A percentile compares a stretch with the other conserved stretches of the same genome.
phyloP scores from a whole-genome alignment of 73 alveolate species.

The Paramecium sonneborni region DNA sequence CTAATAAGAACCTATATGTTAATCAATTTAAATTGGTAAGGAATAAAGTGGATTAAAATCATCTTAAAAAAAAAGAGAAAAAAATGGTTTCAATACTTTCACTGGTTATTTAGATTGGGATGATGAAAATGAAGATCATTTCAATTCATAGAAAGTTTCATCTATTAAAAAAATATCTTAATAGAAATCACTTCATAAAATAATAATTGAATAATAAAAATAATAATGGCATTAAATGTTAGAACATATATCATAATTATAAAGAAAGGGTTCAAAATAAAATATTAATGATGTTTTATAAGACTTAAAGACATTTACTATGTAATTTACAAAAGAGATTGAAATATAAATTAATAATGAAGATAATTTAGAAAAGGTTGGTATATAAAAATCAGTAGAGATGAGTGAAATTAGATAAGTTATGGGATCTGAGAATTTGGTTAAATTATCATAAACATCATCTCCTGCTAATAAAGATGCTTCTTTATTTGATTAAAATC shows the following conservation, averaged over 20 bases:
- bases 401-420: conserved; percentile 37
- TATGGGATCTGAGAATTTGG: conserved; percentile 19
- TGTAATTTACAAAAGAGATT: neutral
- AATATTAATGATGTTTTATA: neutral
- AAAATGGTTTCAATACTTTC: neutral
- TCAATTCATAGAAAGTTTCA: neutral
- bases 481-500: conserved; percentile 16
- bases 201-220: neutral
- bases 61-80: neutral
- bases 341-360: neutral
- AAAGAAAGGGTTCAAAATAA: conserved; percentile 37
- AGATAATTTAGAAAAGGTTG: neutral
- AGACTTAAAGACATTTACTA: neutral
- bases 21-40: neutral
- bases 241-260: neutral
- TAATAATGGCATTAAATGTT: conserved; percentile 26
- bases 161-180: neutral
- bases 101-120: neutral
- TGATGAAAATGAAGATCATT: neutral
- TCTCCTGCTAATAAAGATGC: neutral
- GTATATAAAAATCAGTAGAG: neutral
- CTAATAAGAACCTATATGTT: neutral
- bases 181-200: neutral
- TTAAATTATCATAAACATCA: neutral
- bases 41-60: conserved; percentile 24